These are phyloP conservation scores for Lachancea quebecensis DNA, from an alignment of 805 yeast species.

Conservation along the genomic window DNA sequence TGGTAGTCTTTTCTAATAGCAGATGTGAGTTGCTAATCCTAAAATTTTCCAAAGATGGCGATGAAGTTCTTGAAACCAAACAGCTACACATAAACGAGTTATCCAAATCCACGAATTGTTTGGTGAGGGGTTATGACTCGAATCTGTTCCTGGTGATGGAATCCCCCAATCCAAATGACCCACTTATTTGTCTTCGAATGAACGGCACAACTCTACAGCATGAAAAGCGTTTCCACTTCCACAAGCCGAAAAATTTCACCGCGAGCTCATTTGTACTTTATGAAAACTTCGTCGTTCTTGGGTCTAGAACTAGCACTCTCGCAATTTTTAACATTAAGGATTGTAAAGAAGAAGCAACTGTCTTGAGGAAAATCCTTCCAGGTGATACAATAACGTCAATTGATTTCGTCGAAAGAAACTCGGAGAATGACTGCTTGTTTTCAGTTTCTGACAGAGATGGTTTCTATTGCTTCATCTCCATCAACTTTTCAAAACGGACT, in stretches of 20 bases:
- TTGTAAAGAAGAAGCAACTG: slow-evolving; percentile 19
- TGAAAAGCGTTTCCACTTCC: slow-evolving; percentile 16
- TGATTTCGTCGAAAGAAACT: slow-evolving; percentile 30
- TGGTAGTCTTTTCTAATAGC: slow-evolving; percentile 31
- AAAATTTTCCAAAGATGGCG: slow-evolving; percentile 36
- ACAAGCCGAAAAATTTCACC: slow-evolving; percentile 45
- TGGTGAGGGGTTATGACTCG: slow-evolving; percentile 29
- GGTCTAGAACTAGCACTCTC: slow-evolving; percentile 66
- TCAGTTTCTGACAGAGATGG: slow-evolving; percentile 63
- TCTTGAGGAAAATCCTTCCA: slow-evolving; percentile 41
- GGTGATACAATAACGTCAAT: slow-evolving; percentile 68
- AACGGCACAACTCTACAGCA: slow-evolving; percentile 25
- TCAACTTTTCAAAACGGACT: slow-evolving; percentile 19
- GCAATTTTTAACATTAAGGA: slow-evolving; percentile 43
- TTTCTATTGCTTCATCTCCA: slow-evolving; percentile 39
- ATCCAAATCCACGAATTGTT: slow-evolving; percentile 45
- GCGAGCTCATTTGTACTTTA: slow-evolving; percentile 51
- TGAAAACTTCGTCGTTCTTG: slow-evolving; percentile 44
- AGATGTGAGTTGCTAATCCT: slow-evolving; percentile 41
- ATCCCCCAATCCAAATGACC: slow-evolving; percentile 60
- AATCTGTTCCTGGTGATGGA: slow-evolving; percentile 43
- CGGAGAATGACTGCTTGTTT: slow-evolving; percentile 25
- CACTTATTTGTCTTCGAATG: slow-evolving; percentile 40
- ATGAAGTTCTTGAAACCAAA: slow-evolving; percentile 15
- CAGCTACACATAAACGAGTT: slow-evolving; percentile 24